Evolutionary conservation across 768 basidiomycete genomes (phyloP), one percentile per base, ranked within the genome.

Genomic region (Termitomyces sp.): DNA sequence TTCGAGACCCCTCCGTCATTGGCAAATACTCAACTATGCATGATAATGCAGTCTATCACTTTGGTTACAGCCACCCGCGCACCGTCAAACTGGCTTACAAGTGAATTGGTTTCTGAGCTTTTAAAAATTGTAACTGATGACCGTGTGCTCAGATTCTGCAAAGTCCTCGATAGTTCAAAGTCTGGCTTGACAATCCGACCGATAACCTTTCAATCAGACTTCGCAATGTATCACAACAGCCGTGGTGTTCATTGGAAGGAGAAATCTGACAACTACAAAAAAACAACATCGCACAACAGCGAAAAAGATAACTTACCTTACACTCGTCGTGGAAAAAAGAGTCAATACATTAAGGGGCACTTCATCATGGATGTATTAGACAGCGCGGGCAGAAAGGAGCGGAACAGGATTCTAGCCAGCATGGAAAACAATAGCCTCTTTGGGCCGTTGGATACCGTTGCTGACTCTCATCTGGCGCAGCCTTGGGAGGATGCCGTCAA

Each of bases 101-200:
- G 76, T 76, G 62, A 57, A 67, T 53, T 14, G 23, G 53, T 55
- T n/a, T 4, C n/a, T 23, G 3, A n/a, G 18, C 28, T 60, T 41
- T 40, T 30, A 33, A 35, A n/a, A 38, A 2, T 5, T n/a, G 32
- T 26, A 44, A 6, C 41, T 20, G 30, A 36, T 16, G 3, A 36
- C 4, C 46, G 28, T 5, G 16, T 54, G 40, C 18, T 41, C 28
- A 80, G 80, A 63, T 82, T 80, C 58, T 77, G 80, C 60, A 78
- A 77, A 44, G 73, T 82, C 12, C 77, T 89, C 1, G 87, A 89
- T 63, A 80, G 82, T 1, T 64, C 79, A 8, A 89, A 89, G 63
- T 84, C 82, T 8, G 87, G 87, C 0, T 74, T 80, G 53, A 72
- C 71, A 0, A 74, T 88, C 41, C 65, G 66, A 6, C 68, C 66